Evolutionary conservation across 768 basidiomycete genomes (phyloP), one percentile per base, ranked within the genome.

Genomic region (Auriscalpium microsporum): DNA sequence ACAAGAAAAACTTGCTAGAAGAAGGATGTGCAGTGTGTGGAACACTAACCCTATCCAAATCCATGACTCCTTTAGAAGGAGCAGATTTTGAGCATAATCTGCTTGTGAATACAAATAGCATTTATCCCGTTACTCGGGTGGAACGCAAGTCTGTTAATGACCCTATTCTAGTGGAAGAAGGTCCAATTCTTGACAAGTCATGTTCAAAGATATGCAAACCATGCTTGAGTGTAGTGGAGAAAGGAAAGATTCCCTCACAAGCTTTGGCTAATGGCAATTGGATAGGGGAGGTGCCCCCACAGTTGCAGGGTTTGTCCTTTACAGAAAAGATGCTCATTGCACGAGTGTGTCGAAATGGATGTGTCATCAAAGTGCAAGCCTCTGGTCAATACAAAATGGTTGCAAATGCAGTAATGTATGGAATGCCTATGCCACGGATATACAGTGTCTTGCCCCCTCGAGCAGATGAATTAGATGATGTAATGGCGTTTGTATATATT

Each of bases 341-440:
- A 1, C 21, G 58, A 11, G 46, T 38, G n/a, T 34, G 56, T 9
- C 58, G 55, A n/a, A 63, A 63, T 42, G 52, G 46, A 9, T 63
- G 64, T 56, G 56, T 65, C 11, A 47, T 62, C 2, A n/a, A 44
- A 33, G 55, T 64, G 10, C 10, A 36, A 34, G 42, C 36, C n/a
- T 53, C 54, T 35, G 47, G 56, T n/a, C 49, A 58, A 50, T 36
- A 54, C 1, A 71, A 71, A 53, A 71, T 75, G 70, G 59, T 52
- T 1, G 71, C 69, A 0, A 73, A 74, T 62, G 62, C 63, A 0
- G 63, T 73, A 3, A 61, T 64, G 13, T 73, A 69, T 58, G 59
- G 63, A 6, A 62, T 63, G 10, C 73, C 72, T 8, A 63, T 64
- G 0, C 56, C 59, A 0, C 70, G 67, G 37, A 56, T 75, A 0